Conservation (phyloP, 441 rosid genomes). For the Populus hybrid region DNA sequence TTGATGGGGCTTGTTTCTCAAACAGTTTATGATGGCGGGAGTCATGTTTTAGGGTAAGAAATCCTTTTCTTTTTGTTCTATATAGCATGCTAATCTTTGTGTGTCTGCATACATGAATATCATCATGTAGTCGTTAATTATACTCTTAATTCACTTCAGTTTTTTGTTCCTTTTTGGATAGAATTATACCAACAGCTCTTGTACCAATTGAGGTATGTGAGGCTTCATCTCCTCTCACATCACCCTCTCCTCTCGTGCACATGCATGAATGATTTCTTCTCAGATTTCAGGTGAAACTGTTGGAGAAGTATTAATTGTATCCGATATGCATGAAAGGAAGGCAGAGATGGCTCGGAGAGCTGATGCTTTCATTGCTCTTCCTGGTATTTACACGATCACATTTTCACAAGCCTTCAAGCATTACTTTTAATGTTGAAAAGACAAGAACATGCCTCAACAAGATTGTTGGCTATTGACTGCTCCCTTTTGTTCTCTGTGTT, state of each 20-base stretch:
- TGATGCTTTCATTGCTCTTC: constrained; percentile 48
- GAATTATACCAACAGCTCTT: constrained; percentile 44
- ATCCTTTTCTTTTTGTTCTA: too few species aligned
- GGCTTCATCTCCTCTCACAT: not conserved
- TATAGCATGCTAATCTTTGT: too few species aligned
- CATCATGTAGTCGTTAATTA: not conserved
- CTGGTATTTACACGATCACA: constrained; percentile 22
- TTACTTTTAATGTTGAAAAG: not conserved
- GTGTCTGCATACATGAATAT: too few species aligned
- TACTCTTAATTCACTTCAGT: not conserved
- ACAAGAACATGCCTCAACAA: not conserved
- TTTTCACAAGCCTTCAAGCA: not conserved
- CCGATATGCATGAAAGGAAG: constrained; percentile 46
- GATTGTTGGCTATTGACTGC: not conserved
- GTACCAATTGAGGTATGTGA: constrained; percentile 36
- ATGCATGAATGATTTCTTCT: constrained; percentile 2
- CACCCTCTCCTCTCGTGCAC: not conserved
- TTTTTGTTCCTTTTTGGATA: not conserved
- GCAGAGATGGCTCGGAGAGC: constrained; percentile 44
- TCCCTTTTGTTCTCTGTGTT: too few species aligned
- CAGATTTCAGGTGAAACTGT: constrained; percentile 34
- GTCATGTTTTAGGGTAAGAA: constrained; percentile 49
- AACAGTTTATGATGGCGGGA: constrained; percentile 42
- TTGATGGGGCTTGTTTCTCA: constrained; percentile 52
- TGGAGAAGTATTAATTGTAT: constrained; percentile 35